A percentile compares a stretch with the other conserved stretches of the same genome.
These are phyloP conservation scores for Aspergillus egyptiacus DNA, from an alignment of 495 filamentous ascomycete genomes.

Conservation along the genomic window DNA sequence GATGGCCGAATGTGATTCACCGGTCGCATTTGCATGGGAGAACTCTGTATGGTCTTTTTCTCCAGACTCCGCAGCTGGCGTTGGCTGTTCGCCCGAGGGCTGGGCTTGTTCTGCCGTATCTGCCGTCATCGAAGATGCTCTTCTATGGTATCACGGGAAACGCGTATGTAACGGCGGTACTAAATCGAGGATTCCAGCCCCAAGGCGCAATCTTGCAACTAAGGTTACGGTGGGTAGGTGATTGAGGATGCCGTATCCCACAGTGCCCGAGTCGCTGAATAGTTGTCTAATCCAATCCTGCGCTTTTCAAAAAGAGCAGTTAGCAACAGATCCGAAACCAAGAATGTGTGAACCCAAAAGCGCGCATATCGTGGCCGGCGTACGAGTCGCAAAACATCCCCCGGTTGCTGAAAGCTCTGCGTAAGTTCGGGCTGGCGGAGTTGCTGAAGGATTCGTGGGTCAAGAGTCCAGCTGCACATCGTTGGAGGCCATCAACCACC, in stretches of 20 bases:
- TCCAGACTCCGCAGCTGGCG: constrained; percentile 18
- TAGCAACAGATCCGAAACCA: constrained; percentile 2
- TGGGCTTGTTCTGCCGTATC: constrained; percentile 30
- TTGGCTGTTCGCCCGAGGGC: constrained; percentile 27
- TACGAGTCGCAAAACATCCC: neutral
- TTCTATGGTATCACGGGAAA: neutral
- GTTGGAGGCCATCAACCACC: neutral
- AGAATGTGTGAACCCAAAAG: neutral
- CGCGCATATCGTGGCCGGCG: neutral
- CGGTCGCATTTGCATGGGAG: neutral
- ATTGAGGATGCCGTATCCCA: neutral
- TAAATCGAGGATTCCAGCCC: neutral
- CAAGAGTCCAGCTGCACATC: neutral
- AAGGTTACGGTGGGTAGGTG: neutral
- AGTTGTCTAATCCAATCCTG: constrained; percentile 8
- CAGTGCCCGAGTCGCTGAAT: constrained; percentile 3
- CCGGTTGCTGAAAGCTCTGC: neutral
- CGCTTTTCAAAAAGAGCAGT: constrained; percentile 7
- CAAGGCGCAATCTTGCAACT: neutral
- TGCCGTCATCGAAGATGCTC: constrained; percentile 22
- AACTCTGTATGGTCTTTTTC: constrained; percentile 20
- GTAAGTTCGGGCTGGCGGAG: neutral
- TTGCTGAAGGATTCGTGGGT: neutral
- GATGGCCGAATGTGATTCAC: constrained; percentile 11
- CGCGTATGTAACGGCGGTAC: neutral